phyloP scores from a whole-genome alignment of 2,329 filamentous ascomycete species.

The Chrysosporium queenslandicum region DNA sequence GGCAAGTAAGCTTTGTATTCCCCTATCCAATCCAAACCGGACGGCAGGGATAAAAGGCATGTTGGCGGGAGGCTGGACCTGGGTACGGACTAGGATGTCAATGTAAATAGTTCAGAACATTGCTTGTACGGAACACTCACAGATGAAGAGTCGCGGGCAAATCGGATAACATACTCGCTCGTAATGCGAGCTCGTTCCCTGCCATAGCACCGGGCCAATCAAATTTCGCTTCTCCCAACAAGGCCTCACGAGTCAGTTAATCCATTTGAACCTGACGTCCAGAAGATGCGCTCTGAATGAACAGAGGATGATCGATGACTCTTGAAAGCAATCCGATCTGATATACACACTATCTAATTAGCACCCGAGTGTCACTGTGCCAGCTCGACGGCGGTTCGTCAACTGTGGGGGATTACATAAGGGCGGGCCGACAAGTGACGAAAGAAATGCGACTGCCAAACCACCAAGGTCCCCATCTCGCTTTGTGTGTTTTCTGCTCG shows the following conservation, averaged over 20 bases:
- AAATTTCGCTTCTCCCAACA: not conserved
- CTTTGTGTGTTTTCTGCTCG: not conserved
- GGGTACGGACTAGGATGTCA: not conserved
- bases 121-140: too few species aligned
- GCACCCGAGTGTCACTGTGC: too few species aligned
- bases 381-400: too few species aligned
- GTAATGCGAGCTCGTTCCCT: not conserved
- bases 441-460: not conserved
- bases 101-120: not conserved
- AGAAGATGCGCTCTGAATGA: too few species aligned
- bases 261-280: too few species aligned
- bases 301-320: too few species aligned
- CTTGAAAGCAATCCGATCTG: too few species aligned
- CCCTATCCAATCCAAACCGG: not conserved
- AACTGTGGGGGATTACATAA: not conserved
- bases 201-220: not conserved
- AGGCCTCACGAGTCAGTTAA: too few species aligned
- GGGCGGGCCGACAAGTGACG: not conserved
- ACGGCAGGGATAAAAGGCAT: not conserved
- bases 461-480: constrained; percentile 8
- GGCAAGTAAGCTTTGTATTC: not conserved
- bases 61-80: not conserved
- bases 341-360: too few species aligned
- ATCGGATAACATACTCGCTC: not conserved
- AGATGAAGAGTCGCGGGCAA: not conserved